phyloP scores from a whole-genome alignment of 2,329 filamentous ascomycete genomes.

The Hymenoscyphus fraxineus region DNA sequence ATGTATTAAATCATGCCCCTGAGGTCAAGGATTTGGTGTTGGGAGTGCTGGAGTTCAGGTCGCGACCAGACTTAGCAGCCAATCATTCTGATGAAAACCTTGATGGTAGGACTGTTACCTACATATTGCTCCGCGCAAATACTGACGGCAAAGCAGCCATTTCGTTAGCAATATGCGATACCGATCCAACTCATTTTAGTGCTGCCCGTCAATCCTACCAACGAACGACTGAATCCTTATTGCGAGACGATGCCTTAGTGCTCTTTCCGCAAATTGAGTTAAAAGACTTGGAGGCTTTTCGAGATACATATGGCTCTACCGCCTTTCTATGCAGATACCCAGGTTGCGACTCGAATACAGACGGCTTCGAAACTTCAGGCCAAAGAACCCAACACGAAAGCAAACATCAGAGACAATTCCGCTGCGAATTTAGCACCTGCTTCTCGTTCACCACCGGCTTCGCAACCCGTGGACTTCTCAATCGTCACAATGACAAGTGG shows the following conservation, averaged over 20 bases:
- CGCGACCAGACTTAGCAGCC: background rate
- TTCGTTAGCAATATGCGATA: constrained; percentile 4
- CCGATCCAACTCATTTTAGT: constrained; percentile 15
- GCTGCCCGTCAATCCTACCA: constrained; percentile 7
- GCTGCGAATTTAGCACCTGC: constrained; percentile 8
- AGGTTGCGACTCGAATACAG: constrained; percentile 6
- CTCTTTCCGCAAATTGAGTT: background rate
- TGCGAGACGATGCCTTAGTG: background rate
- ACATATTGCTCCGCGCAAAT: background rate
- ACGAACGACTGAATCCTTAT: constrained; percentile 8
- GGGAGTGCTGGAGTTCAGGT: constrained; percentile 4
- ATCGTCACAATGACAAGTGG: constrained; percentile 8
- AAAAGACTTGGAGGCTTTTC: constrained; percentile 1
- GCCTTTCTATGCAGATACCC: constrained; percentile 12
- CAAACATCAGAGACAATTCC: constrained; percentile 11
- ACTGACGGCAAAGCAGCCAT: background rate
- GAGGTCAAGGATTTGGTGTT: constrained; percentile 9
- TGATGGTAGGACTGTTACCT: background rate
- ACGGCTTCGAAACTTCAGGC: constrained; percentile 9
- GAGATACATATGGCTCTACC: constrained; percentile 8
- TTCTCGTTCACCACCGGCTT: constrained; percentile 10
- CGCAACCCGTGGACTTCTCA: background rate
- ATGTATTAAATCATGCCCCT: constrained; percentile 5
- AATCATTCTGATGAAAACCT: background rate
- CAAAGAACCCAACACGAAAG: constrained; percentile 11